A percentile compares a stretch with the other conserved stretches of the same genome.
These are phyloP conservation scores for Coccomyxa subellipsoidea DNA, from an alignment of 163 green algal genomes.

Conservation along the genomic window DNA sequence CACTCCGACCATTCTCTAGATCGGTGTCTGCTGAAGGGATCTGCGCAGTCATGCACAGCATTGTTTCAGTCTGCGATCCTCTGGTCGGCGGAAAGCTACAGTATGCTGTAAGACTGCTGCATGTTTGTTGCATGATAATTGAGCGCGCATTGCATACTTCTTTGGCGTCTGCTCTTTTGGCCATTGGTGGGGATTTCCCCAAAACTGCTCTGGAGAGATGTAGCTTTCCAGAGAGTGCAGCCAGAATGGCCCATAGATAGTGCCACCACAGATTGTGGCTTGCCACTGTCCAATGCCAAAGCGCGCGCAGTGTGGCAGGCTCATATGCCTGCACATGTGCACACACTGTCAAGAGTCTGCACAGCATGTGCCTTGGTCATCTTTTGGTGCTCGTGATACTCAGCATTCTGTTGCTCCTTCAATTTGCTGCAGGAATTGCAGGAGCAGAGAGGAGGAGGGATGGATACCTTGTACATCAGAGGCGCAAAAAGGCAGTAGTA, in stretches of 20 bases:
- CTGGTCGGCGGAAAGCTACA: too few relatives aligned
- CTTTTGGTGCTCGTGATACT: not conserved
- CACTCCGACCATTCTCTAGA: too few relatives aligned
- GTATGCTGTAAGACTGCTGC: too few relatives aligned
- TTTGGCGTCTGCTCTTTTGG: not conserved
- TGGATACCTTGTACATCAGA: conserved; percentile 17
- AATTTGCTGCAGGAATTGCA: not conserved
- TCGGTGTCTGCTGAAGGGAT: too few relatives aligned
- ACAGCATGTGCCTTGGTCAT: too few relatives aligned
- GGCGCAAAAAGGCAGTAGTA: conserved; percentile 26
- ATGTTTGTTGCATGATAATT: too few relatives aligned
- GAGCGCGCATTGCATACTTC: too few relatives aligned
- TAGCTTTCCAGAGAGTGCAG: not conserved
- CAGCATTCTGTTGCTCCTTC: not conserved
- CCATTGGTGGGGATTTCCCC: not conserved
- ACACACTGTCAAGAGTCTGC: too few relatives aligned
- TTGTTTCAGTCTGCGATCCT: too few relatives aligned
- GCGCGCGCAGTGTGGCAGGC: not conserved
- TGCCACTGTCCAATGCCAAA: not conserved
- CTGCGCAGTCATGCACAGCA: too few relatives aligned
- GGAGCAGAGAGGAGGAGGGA: not conserved
- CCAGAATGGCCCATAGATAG: not conserved
- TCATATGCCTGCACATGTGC: not conserved
- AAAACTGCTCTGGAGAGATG: not conserved
- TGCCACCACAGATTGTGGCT: not conserved